These are phyloP conservation scores for Dioszegia aurantiaca DNA, from an alignment of 768 basidiomycete genomes.

Conservation along the genomic window DNA sequence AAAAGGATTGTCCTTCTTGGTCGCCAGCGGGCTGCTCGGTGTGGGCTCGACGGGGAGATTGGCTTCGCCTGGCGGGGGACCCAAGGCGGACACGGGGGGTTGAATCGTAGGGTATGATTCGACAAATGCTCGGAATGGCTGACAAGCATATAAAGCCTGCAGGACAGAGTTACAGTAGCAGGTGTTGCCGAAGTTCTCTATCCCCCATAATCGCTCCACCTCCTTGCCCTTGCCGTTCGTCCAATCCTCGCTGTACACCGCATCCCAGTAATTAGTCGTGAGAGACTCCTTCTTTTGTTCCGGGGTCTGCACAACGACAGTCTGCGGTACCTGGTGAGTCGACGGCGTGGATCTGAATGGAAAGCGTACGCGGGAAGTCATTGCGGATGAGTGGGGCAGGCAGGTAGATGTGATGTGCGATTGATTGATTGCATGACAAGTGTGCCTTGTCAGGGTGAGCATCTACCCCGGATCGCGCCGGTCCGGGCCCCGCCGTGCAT, in stretches of 20 bases:
- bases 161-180: conserved; percentile 99
- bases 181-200: conserved; percentile 97
- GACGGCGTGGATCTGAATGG: conserved; percentile 19
- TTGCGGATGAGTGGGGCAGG: conserved; percentile 2
- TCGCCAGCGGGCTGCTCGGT: conserved; percentile 18
- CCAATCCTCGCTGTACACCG: conserved; percentile 12
- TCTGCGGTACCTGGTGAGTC: conserved; percentile 1
- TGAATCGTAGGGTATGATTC: conserved; percentile 57
- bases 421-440: not conserved
- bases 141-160: conserved; percentile 92
- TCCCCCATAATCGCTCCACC: conserved; percentile 65
- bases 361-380: conserved; percentile 14
- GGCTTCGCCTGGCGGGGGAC: conserved; percentile 49
- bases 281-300: conserved; percentile 9
- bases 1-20: conserved; percentile 30
- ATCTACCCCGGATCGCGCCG: not conserved
- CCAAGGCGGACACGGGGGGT: conserved; percentile 58
- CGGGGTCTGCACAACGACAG: conserved; percentile 1
- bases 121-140: conserved; percentile 86
- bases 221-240: conserved; percentile 27
- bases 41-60: conserved; percentile 13
- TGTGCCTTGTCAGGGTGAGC: not conserved
- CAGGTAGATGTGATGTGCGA: too few relatives aligned
- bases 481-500: not conserved
- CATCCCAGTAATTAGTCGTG: conserved; percentile 10